Evolutionary conservation across 176 grass and related monocot genomes (phyloP).

Genomic region (Carex pumila): DNA sequence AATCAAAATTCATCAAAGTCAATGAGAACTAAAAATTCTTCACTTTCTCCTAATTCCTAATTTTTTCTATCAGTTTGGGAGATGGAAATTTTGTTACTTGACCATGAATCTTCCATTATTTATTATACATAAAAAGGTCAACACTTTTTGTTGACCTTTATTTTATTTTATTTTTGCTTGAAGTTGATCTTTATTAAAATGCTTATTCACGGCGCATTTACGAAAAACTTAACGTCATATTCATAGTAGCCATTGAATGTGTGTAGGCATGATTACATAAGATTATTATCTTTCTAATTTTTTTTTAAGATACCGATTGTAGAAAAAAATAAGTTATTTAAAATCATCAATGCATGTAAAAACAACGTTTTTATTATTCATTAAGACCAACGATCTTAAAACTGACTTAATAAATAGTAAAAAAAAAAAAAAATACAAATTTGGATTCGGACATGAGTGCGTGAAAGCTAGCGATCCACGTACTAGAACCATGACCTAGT

Average conservation of each 20-base stretch:
- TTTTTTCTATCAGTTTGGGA: slow-evolving; percentile 13
- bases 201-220: neutral
- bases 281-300: neutral
- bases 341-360: too few species aligned
- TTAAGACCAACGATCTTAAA: too few species aligned
- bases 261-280: neutral
- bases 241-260: neutral
- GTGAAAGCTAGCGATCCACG: too few species aligned
- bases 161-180: too few species aligned
- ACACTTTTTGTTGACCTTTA: neutral
- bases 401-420: too few species aligned
- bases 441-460: too few species aligned
- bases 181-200: neutral
- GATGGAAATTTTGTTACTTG: slow-evolving; percentile 10
- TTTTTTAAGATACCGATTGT: neutral
- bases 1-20: neutral
- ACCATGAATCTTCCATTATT: neutral
- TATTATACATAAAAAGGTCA: slow-evolving; percentile 1
- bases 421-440: too few species aligned
- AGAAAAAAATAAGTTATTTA: neutral
- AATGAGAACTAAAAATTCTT: neutral
- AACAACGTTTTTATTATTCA: too few species aligned
- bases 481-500: too few species aligned
- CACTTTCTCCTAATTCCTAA: slow-evolving; percentile 1
- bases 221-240: neutral